A percentile compares a stretch with the other conserved stretches of the same genome.
phyloP scores from a whole-genome alignment of 208 protist genomes.

The Angomonas ambiguus region DNA sequence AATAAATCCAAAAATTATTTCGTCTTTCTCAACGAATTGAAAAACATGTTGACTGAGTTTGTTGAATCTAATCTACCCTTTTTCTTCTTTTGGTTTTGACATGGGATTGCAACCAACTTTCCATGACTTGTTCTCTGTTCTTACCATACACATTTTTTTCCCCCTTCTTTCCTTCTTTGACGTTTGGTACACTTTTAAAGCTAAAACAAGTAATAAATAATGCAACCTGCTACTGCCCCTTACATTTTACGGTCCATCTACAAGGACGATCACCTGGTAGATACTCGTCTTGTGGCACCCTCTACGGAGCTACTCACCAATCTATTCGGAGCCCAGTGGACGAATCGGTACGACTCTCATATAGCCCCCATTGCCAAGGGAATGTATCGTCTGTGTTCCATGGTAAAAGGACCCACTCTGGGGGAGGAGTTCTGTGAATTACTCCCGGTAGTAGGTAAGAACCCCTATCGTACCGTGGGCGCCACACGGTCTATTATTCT shows the following conservation, averaged over 20 bases:
- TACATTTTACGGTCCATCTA: conserved; percentile 81
- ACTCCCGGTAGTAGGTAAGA: conserved; percentile 50
- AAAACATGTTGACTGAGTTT: neutral
- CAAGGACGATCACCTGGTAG: conserved; percentile 78
- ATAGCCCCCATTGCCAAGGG: conserved; percentile 43
- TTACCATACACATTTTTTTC: neutral
- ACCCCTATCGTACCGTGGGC: conserved; percentile 40
- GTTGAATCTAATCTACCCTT: neutral
- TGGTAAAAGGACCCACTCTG: conserved; percentile 69
- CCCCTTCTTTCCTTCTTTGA: neutral
- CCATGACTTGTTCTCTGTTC: conserved; percentile 7
- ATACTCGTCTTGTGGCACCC: conserved; percentile 53
- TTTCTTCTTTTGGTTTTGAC: conserved; percentile 1
- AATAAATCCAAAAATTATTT: neutral
- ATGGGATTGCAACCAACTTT: too few species aligned
- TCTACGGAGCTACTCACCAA: conserved; percentile 66
- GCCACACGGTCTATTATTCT: conserved; percentile 44
- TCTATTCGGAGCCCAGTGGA: conserved; percentile 66
- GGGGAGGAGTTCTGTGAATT: conserved; percentile 87
- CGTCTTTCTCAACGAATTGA: neutral
- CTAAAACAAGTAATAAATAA: conserved; percentile 12
- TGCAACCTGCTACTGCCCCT: conserved; percentile 74
- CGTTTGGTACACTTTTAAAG: neutral
- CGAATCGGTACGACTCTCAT: conserved; percentile 68
- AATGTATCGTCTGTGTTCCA: conserved; percentile 66